Percentiles rank a stretch among this genome's conserved stretches.
These are phyloP conservation scores for Platismatia glauca DNA, from an alignment of 495 filamentous ascomycete species.

Conservation along the genomic window DNA sequence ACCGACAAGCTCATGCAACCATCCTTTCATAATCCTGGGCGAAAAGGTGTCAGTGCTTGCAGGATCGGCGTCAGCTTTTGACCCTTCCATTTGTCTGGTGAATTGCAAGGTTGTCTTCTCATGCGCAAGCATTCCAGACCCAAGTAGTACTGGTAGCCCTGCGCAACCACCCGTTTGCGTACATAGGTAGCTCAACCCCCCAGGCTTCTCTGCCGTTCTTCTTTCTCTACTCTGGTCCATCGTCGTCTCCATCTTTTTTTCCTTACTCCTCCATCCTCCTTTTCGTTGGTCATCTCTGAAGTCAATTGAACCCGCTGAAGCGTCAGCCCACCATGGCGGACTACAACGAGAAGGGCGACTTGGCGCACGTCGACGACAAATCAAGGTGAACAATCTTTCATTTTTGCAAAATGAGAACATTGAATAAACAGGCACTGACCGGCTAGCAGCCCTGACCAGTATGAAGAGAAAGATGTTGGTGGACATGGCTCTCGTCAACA, in stretches of 20 bases:
- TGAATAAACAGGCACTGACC: neutral
- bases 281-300: neutral
- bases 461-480: slow-evolving; percentile 7
- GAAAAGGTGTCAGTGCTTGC: neutral
- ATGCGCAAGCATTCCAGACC: neutral
- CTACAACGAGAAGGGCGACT: slow-evolving; percentile 5
- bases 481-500: slow-evolving; percentile 13
- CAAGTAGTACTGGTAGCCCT: no score
- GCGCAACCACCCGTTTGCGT: neutral
- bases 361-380: slow-evolving; percentile 14
- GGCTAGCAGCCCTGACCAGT: slow-evolving; percentile 1
- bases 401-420: neutral
- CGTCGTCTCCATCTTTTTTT: neutral
- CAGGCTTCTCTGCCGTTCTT: neutral
- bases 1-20: neutral
- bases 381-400: neutral
- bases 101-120: neutral
- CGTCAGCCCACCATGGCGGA: slow-evolving; percentile 5
- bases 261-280: neutral
- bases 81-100: neutral
- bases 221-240: neutral
- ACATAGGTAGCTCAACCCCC: neutral
- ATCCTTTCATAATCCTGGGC: neutral
- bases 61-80: neutral
- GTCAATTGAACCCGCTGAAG: neutral